Conservation (phyloP, 2,329 filamentous ascomycete species). For the Sporothrix phasma region DNA sequence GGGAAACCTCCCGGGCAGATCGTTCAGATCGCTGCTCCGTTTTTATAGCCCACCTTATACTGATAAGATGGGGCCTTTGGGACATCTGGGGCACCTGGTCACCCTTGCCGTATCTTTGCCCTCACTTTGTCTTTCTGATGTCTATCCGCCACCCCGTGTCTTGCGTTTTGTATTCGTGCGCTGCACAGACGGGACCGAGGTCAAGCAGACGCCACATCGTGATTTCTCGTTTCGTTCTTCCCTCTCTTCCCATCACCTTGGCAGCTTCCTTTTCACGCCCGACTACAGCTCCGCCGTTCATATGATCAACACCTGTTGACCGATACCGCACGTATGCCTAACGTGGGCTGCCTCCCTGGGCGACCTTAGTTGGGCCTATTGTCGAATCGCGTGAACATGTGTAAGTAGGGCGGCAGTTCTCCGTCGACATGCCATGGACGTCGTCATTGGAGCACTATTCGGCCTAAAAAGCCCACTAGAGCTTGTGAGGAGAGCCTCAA, state of each 20-base stretch:
- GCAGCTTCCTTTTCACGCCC: neutral
- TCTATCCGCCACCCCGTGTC: neutral
- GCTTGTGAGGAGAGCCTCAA: neutral
- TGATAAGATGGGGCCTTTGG: neutral
- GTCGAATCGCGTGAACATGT: slow-evolving; percentile 5
- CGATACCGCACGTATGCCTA: neutral
- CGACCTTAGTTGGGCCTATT: neutral
- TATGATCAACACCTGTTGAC: neutral
- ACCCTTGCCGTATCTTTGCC: neutral
- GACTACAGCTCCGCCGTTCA: neutral
- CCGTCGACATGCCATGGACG: neutral
- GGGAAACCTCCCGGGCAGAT: too few species aligned
- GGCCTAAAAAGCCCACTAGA: neutral
- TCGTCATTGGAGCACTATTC: neutral
- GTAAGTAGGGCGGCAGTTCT: neutral
- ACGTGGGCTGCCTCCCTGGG: neutral
- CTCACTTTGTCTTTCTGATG: neutral
- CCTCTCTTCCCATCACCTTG: neutral
- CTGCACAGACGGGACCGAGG: neutral
- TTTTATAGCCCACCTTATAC: neutral
- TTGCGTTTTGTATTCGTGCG: neutral
- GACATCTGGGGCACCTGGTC: too few species aligned
- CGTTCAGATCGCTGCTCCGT: too few species aligned
- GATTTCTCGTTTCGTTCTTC: neutral
- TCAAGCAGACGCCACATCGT: neutral